A percentile compares a stretch with the other conserved stretches of the same genome.
Evolutionary conservation across 139 green algal species (phyloP).

Genomic region (Chlamydomonas asymmetrica): DNA sequence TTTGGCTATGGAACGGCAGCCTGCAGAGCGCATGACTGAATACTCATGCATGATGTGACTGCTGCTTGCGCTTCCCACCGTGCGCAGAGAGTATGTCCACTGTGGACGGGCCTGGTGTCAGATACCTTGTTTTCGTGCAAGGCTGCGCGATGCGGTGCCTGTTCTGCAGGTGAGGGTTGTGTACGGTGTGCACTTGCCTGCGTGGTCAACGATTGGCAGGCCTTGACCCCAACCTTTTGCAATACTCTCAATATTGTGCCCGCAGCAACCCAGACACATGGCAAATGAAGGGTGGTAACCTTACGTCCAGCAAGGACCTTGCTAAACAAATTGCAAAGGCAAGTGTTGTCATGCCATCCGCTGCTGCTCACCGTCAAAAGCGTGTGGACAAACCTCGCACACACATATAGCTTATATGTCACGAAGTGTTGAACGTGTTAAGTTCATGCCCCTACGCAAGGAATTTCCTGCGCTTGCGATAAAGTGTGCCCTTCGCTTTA

Average conservation of each 20-base stretch:
- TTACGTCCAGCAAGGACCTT: constrained; percentile 28
- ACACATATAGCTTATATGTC: too few species aligned
- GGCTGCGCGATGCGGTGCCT: constrained; percentile 67
- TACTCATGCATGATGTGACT: too few species aligned
- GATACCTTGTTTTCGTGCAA: constrained; percentile 66
- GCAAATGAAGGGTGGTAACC: constrained; percentile 22
- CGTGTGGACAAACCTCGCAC: neutral
- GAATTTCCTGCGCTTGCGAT: too few species aligned
- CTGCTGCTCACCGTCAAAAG: neutral
- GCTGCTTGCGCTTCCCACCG: too few species aligned
- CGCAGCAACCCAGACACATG: constrained; percentile 58
- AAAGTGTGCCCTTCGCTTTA: too few species aligned
- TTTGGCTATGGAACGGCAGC: too few species aligned
- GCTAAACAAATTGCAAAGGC: constrained; percentile 17
- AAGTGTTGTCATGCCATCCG: constrained; percentile 3
- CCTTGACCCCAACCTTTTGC: neutral
- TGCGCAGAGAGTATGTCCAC: constrained; percentile 31
- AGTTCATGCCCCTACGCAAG: too few species aligned
- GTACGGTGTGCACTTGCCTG: too few species aligned
- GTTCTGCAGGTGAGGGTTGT: too few species aligned
- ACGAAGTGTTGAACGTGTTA: too few species aligned
- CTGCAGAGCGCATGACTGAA: too few species aligned
- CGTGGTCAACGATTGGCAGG: constrained; percentile 54
- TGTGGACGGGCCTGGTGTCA: constrained; percentile 35
- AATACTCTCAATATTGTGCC: neutral